These are phyloP conservation scores for Blastobotrys terrestris DNA, from an alignment of 805 yeast species.

Conservation along the genomic window DNA sequence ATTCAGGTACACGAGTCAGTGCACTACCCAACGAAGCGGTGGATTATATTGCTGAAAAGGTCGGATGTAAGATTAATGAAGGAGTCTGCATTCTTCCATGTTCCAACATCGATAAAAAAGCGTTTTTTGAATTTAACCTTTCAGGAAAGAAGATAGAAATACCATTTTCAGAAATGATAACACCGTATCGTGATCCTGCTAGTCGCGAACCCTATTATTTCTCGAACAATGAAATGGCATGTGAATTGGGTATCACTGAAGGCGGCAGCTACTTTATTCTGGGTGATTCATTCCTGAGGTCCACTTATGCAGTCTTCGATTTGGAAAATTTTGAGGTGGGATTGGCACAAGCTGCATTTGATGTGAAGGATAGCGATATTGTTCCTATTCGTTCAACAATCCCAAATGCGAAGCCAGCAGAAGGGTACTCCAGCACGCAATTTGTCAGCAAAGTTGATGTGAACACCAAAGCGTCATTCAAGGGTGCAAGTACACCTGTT, in stretches of 20 bases:
- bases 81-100: slow-evolving; percentile 20
- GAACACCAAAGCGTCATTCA: not conserved
- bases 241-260: slow-evolving; percentile 14
- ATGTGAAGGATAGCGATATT: slow-evolving; percentile 23
- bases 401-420: slow-evolving; percentile 28
- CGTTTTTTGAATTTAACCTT: slow-evolving; percentile 40
- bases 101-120: slow-evolving; percentile 31
- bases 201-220: not conserved
- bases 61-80: slow-evolving; percentile 35
- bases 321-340: slow-evolving; percentile 38
- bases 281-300: not conserved
- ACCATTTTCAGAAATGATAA: slow-evolving; percentile 21
- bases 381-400: slow-evolving; percentile 25
- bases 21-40: slow-evolving; percentile 24
- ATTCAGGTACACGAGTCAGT: slow-evolving; percentile 24
- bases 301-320: not conserved
- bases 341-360: slow-evolving; percentile 42
- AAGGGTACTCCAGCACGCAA: slow-evolving; percentile 10
- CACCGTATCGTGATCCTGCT: slow-evolving; percentile 5
- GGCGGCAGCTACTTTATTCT: slow-evolving; percentile 25
- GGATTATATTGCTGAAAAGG: slow-evolving; percentile 26
- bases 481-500: not conserved
- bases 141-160: slow-evolving; percentile 36
- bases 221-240: slow-evolving; percentile 8
- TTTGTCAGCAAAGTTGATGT: not conserved